Percentiles rank a stretch among this genome's conserved stretches.
Conservation (phyloP, 2,329 filamentous ascomycete species). For the Zymoseptoria pseudotritici region DNA sequence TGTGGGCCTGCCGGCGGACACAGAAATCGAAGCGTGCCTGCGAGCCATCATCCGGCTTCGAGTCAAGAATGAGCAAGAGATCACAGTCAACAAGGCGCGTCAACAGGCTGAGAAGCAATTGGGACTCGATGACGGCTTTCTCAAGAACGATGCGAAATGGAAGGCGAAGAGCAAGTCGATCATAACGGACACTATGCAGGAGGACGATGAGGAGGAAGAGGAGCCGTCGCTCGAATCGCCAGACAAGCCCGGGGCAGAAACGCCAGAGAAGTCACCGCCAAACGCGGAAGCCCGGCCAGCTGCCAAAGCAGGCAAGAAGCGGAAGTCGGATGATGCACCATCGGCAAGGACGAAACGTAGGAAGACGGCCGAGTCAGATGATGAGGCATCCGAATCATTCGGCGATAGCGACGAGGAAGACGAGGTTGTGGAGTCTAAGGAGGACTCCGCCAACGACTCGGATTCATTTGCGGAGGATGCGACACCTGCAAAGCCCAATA, state of each 20-base stretch:
- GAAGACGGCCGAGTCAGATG: conserved; percentile 16
- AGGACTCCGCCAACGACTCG: conserved; percentile 6
- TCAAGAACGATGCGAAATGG: conserved; percentile 49
- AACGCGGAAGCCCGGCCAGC: conserved; percentile 14
- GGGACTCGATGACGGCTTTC: conserved; percentile 46
- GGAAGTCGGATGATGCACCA: conserved; percentile 24
- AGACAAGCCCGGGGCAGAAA: conserved; percentile 14
- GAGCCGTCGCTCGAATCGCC: conserved; percentile 13
- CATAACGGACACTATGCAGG: conserved; percentile 34
- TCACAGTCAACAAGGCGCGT: conserved; percentile 53
- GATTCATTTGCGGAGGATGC: conserved; percentile 4
- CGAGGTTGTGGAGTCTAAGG: conserved; percentile 9
- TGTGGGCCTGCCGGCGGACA: conserved; percentile 28
- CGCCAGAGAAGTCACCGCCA: conserved; percentile 1
- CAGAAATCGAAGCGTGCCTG: conserved; percentile 34
- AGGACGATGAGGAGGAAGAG: conserved; percentile 35
- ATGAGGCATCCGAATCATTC: neutral
- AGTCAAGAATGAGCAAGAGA: conserved; percentile 37
- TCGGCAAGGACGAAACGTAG: conserved; percentile 16
- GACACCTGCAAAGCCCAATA: conserved; percentile 1
- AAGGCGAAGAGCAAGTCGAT: conserved; percentile 47
- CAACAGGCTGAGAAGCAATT: conserved; percentile 45
- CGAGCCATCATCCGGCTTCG: conserved; percentile 35
- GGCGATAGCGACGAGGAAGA: conserved; percentile 6
- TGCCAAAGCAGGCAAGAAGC: conserved; percentile 22